Conservation (phyloP, 768 basidiomycete genomes). For the Lactarius indigo region DNA sequence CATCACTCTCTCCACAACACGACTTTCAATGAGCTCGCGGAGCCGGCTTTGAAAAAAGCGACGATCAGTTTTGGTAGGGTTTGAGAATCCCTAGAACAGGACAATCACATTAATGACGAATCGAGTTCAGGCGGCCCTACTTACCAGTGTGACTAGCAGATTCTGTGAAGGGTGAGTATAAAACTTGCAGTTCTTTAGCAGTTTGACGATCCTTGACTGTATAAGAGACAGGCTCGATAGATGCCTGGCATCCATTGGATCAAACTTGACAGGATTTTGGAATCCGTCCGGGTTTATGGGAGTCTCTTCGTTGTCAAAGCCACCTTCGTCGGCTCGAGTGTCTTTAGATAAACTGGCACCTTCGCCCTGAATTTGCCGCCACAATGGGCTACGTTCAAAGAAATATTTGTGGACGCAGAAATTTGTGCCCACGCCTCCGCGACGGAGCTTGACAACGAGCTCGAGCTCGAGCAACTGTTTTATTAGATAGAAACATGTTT, state of each 20-base stretch:
- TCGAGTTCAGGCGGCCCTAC: constrained; percentile 28
- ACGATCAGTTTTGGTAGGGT: constrained; percentile 74
- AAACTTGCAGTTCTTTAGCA: constrained; percentile 68
- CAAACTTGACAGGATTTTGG: constrained; percentile 46
- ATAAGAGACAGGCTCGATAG: constrained; percentile 72
- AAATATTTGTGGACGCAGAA: constrained; percentile 83
- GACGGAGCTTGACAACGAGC: constrained; percentile 73
- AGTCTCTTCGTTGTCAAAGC: constrained; percentile 34
- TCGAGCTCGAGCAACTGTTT: constrained; percentile 70
- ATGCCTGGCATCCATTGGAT: constrained; percentile 74
- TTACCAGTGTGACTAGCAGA: constrained; percentile 71
- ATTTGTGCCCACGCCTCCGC: constrained; percentile 72
- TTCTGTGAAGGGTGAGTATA: constrained; percentile 71
- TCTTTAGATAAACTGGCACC: constrained; percentile 43
- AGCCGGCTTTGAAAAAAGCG: constrained; percentile 77
- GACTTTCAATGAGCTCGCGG: constrained; percentile 67
- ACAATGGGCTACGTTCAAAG: constrained; percentile 68
- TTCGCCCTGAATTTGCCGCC: constrained; percentile 74
- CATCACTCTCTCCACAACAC: constrained; percentile 69
- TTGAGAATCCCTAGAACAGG: constrained; percentile 59
- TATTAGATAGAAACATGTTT: constrained; percentile 85
- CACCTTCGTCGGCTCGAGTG: constrained; percentile 30
- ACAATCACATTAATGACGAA: neutral
- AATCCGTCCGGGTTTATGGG: constrained; percentile 21
- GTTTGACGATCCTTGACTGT: constrained; percentile 63